A percentile compares a stretch with the other conserved stretches of the same genome.
Evolutionary conservation across 2,329 filamentous ascomycete genomes (phyloP).

Genomic region (Venturia aucupariae): DNA sequence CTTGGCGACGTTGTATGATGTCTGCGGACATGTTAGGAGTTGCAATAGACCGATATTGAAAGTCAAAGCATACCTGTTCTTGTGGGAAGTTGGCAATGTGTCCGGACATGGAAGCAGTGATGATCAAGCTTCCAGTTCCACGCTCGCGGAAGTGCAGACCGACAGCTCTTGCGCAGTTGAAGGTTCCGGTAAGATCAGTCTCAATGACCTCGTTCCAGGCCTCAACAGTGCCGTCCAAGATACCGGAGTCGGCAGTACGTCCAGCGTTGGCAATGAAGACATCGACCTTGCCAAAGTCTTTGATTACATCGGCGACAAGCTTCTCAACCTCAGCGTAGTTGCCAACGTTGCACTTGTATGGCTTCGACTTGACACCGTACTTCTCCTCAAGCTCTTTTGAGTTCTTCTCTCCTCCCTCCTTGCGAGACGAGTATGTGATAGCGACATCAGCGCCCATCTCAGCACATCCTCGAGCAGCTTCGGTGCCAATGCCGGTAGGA

Average conservation of each 20-base stretch:
- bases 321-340: constrained; percentile 24
- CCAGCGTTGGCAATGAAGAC: constrained; percentile 55
- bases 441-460: constrained; percentile 56
- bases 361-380: constrained; percentile 14
- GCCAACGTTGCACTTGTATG: constrained; percentile 14
- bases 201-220: constrained; percentile 71
- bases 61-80: constrained; percentile 45
- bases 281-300: constrained; percentile 36
- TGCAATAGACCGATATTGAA: neutral
- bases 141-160: constrained; percentile 39
- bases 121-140: constrained; percentile 50
- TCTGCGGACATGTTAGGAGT: constrained; percentile 27
- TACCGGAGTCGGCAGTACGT: constrained; percentile 57
- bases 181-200: constrained; percentile 80
- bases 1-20: constrained; percentile 14
- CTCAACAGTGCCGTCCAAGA: constrained; percentile 60
- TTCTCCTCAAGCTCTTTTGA: constrained; percentile 33
- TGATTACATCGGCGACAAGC: constrained; percentile 26
- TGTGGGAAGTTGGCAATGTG: constrained; percentile 77
- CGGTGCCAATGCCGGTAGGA: constrained; percentile 59
- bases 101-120: constrained; percentile 66
- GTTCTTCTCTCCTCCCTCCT: constrained; percentile 56
- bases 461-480: constrained; percentile 55
- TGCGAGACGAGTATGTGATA: constrained; percentile 57
- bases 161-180: constrained; percentile 82